Evolutionary conservation across 176 grass and related monocot species (phyloP), one percentile per base, ranked within the genome.

Genomic region (Puccinellia tenuiflora): DNA sequence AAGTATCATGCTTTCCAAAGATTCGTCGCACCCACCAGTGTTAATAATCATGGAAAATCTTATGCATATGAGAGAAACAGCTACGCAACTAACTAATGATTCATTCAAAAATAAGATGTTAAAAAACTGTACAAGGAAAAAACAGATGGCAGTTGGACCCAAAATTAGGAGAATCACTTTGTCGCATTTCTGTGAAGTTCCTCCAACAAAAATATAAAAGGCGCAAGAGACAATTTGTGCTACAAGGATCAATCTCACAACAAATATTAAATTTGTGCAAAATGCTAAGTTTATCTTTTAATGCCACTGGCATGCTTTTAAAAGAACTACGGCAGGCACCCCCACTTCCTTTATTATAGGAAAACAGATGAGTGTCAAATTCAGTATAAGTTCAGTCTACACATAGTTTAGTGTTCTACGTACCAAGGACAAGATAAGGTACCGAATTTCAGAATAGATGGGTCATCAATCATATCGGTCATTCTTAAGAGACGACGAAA

Each of bases 161-260:
- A 81, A 81, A 70, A 79, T 61, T 18, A 42, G 29, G 52, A 81
- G 47, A 68, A 55, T 69, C 7, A 63, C 33, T 79, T 62, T 67
- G 15, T 5, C 22, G 43, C 7, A 1, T 62, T 45, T 34, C 17
- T 25, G 21, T 66, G 33, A 34, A 80, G 42, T 65, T 22, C 22
- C 35, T 43, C 25, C 38, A 79, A 64, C 28, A 47, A 79, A 65
- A 20, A 15, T 31, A 42, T 30, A 64, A 7, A 31, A 21, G 6
- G 10, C 40, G 28, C 40, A 61, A 73, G 26, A 61, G 68, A 5
- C 4, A 46, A 22, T 24, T 61, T 83, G 8, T 34, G 38, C 20
- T 20, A 73, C 39, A 34, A 83, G 31, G 28, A 60, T 74, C 54
- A 74, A 62, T 0, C 68, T 57, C 35, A 60, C 14, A 83, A 21